Evolutionary conservation across 2,329 filamentous ascomycete species (phyloP).

Genomic region (Aspergillus fumigatiaffinis): DNA sequence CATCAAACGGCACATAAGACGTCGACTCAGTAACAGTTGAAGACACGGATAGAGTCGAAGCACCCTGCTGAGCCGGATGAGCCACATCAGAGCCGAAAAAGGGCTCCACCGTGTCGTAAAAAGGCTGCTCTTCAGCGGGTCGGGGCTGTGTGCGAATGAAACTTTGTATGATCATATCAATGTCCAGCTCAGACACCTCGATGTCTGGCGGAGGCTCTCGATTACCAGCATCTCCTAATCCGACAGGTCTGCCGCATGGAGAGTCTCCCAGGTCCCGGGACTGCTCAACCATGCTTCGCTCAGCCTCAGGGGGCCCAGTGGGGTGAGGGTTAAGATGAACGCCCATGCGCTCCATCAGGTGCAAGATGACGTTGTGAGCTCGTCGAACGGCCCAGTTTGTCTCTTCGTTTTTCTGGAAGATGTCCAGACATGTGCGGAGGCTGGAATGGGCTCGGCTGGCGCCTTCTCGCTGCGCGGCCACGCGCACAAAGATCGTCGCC

Average conservation of each 20-base stretch:
- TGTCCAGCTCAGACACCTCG: constrained; percentile 34
- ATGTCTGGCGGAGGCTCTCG: constrained; percentile 11
- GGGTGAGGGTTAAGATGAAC: constrained; percentile 19
- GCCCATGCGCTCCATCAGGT: constrained; percentile 45
- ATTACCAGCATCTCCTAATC: too few species aligned
- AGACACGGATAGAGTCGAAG: too few species aligned
- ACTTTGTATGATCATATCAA: constrained; percentile 42
- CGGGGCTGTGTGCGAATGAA: constrained; percentile 30
- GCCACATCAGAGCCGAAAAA: too few species aligned
- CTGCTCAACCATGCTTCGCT: too few species aligned
- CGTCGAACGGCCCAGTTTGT: constrained; percentile 49
- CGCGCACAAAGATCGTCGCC: constrained; percentile 51
- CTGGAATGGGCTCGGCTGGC: constrained; percentile 39
- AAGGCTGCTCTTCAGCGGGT: neutral
- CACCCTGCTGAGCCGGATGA: too few species aligned
- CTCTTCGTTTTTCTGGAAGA: constrained; percentile 49
- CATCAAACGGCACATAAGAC: constrained; percentile 12
- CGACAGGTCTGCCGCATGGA: too few species aligned
- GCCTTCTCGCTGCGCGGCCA: constrained; percentile 44
- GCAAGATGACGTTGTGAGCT: constrained; percentile 44
- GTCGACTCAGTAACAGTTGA: too few species aligned
- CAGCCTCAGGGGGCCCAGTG: too few species aligned
- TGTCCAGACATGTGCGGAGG: constrained; percentile 44
- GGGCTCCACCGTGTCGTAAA: too few species aligned
- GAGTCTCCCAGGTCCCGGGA: too few species aligned